Conservation (phyloP, 2,329 filamentous ascomycete species). For the Penicillium sp. region DNA sequence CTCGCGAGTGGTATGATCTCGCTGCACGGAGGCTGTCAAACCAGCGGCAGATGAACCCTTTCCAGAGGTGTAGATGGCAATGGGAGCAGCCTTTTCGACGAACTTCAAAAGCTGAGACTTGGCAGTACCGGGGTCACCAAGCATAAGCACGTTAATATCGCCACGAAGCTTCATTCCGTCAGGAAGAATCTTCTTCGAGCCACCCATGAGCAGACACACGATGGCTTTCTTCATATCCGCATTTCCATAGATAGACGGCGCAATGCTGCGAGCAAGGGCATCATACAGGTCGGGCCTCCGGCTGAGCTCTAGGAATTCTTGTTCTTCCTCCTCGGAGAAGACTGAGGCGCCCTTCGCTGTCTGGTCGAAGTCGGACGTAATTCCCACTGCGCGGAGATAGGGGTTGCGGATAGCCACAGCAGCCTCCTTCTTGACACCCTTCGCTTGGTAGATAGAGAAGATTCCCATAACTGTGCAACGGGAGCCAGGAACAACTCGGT, state of each 20-base stretch:
- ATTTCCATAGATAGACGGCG: slow-evolving; percentile 96
- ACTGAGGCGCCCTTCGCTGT: slow-evolving; percentile 78
- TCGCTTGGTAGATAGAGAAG: slow-evolving; percentile 96
- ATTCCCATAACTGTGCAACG: slow-evolving; percentile 95
- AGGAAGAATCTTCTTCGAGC: slow-evolving; percentile 94
- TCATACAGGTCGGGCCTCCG: slow-evolving; percentile 89
- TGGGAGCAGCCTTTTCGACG: slow-evolving; percentile 91
- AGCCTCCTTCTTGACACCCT: slow-evolving; percentile 76
- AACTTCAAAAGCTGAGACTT: slow-evolving; percentile 98
- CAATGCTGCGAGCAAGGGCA: slow-evolving; percentile 85
- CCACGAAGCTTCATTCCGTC: slow-evolving; percentile 97
- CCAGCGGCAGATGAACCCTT: slow-evolving; percentile 97
- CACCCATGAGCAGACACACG: slow-evolving; percentile 85
- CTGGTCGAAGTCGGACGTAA: slow-evolving; percentile 85
- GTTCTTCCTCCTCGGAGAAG: slow-evolving; percentile 94
- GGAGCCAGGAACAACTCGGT: slow-evolving; percentile 91
- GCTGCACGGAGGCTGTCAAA: slow-evolving; percentile 94
- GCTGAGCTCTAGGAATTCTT: slow-evolving; percentile 91
- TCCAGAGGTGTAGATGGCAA: slow-evolving; percentile 97
- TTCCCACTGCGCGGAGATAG: slow-evolving; percentile 88
- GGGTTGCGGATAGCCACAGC: slow-evolving; percentile 95
- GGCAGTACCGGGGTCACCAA: slow-evolving; percentile 96
- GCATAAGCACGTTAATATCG: slow-evolving; percentile 94
- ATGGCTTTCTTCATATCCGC: slow-evolving; percentile 96
- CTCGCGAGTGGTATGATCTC: slow-evolving; percentile 85